These are phyloP conservation scores for Citrus glauca DNA, from an alignment of 345 rosid genomes.

Conservation along the genomic window DNA sequence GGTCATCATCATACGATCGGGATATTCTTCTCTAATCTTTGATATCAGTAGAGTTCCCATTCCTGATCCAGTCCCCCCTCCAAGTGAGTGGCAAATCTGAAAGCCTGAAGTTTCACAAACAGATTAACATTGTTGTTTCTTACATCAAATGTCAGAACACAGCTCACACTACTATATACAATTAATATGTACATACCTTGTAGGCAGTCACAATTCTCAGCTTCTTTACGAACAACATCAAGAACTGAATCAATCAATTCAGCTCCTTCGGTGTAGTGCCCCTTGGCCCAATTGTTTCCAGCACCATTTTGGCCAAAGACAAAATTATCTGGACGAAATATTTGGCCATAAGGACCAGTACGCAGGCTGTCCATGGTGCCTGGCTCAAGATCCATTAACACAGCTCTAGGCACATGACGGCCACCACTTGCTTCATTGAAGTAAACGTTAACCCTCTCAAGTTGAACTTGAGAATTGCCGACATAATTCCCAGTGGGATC, in stretches of 20 bases:
- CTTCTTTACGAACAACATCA: constrained; percentile 55
- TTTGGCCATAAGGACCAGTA: constrained; percentile 45
- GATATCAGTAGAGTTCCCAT: constrained; percentile 62
- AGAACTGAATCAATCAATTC: constrained; percentile 58
- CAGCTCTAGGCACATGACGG: constrained; percentile 53
- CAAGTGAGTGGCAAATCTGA: constrained; percentile 58
- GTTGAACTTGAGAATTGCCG: constrained; percentile 42
- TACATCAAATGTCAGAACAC: background rate
- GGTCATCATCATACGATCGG: constrained; percentile 60
- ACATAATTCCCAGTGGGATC: constrained; percentile 41
- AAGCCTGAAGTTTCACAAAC: constrained; percentile 27
- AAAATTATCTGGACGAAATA: constrained; percentile 69
- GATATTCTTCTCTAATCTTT: constrained; percentile 60
- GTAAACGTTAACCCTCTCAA: constrained; percentile 58
- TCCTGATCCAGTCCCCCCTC: constrained; percentile 65
- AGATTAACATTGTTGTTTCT: background rate
- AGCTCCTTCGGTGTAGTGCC: constrained; percentile 65
- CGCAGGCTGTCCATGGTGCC: constrained; percentile 62
- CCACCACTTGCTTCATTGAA: constrained; percentile 60
- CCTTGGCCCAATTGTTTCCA: constrained; percentile 66
- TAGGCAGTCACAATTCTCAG: constrained; percentile 64
- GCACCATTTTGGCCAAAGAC: constrained; percentile 62
- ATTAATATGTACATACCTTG: constrained; percentile 32
- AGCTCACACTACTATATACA: background rate
- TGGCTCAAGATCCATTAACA: constrained; percentile 56